These are phyloP conservation scores for Inga oerstediana DNA, from an alignment of 306 rosid genomes.

Conservation along the genomic window DNA sequence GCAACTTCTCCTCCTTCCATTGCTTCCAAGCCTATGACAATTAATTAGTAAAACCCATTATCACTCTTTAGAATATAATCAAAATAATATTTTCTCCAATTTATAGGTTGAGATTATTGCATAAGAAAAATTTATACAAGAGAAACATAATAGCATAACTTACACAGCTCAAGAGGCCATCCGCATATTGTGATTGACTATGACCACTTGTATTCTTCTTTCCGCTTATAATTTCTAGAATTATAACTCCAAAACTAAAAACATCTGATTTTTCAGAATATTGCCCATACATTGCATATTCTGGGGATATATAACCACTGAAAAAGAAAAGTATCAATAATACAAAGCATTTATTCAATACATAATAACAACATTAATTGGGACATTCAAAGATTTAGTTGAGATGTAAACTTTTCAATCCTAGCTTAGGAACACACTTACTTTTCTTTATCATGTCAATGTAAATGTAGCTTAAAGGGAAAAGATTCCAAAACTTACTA, in stretches of 20 bases:
- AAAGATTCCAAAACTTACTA: neutral
- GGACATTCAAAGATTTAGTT: neutral
- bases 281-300: conserved; percentile 15
- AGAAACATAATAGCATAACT: neutral
- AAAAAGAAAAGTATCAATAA: neutral
- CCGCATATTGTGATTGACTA: neutral
- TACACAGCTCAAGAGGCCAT: neutral
- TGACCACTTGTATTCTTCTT: neutral
- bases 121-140: neutral
- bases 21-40: conserved; percentile 43
- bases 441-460: neutral
- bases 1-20: conserved; percentile 29
- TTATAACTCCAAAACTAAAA: conserved; percentile 22
- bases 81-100: neutral
- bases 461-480: neutral
- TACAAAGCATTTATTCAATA: too few species aligned
- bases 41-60: neutral
- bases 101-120: neutral
- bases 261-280: neutral
- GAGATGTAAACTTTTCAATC: neutral
- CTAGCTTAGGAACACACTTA: neutral
- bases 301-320: conserved; percentile 14
- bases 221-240: conserved; percentile 28
- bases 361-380: too few species aligned
- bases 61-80: neutral